Evolutionary conservation across 2,329 filamentous ascomycete species (phyloP).

Genomic region (Pseudogymnoascus sp.): DNA sequence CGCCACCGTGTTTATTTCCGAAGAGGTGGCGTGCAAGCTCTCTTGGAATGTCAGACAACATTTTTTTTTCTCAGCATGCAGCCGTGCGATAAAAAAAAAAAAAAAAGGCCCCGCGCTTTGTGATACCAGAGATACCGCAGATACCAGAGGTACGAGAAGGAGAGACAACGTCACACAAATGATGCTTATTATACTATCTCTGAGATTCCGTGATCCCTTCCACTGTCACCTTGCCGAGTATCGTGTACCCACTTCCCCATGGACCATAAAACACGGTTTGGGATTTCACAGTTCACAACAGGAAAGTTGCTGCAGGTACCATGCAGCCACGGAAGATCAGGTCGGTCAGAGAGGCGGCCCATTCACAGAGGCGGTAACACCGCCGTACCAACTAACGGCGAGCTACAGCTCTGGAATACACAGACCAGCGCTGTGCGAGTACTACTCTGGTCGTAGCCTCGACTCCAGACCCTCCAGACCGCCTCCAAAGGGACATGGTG

Average conservation of each 20-base stretch:
- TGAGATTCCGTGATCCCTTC: neutral
- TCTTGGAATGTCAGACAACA: neutral
- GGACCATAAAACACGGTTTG: slow-evolving; percentile 5
- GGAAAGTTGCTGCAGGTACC: slow-evolving; percentile 5
- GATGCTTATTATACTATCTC: slow-evolving; percentile 6
- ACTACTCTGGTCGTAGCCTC: neutral
- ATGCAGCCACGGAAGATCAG: slow-evolving; percentile 6
- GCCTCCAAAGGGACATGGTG: neutral
- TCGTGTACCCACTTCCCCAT: slow-evolving; percentile 5
- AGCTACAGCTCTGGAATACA: slow-evolving; percentile 2
- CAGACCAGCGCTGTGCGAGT: neutral
- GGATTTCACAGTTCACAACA: neutral
- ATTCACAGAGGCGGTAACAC: slow-evolving; percentile 6
- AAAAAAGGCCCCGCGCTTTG: neutral
- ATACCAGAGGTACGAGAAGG: neutral
- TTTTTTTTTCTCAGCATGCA: neutral
- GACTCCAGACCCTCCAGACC: slow-evolving; percentile 1
- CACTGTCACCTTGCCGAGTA: neutral
- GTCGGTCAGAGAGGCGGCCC: slow-evolving; percentile 1
- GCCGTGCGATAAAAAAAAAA: neutral
- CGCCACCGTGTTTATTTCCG: slow-evolving; percentile 1
- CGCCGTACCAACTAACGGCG: slow-evolving; percentile 6
- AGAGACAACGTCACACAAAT: neutral
- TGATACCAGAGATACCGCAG: neutral
- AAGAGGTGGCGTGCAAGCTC: neutral